Base-by-base conservation (phyloP, 202 grass and related monocot genomes). In the Schoenoplectus tabernaemontani region DNA sequence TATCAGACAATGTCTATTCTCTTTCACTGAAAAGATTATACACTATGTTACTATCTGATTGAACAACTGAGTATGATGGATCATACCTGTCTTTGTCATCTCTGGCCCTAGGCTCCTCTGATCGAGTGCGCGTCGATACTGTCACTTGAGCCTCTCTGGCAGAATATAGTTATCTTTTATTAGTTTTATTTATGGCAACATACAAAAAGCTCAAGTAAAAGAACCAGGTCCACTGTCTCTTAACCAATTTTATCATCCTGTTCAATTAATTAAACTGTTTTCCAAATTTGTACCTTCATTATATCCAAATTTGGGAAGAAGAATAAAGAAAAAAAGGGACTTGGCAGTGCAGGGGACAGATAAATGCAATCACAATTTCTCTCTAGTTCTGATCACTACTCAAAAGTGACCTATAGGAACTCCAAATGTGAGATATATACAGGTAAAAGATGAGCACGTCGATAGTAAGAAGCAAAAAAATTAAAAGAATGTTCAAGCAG, bases 71-170 rank as follows among this genome's bases (percentile, higher is more conserved):
- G 23, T 32, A 22, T 59, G 82, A 51, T 3, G 30, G 73, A 42
- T 46, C 33, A 57, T 83, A 94, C 91, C 87, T 77, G 59, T 91
- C 92, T 34, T 84, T 76, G 78, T 71, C 64, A 80, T 86, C 83
- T 77, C 81, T 89, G 9, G 53, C 7, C 68, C 79, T 91, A 81
- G 87, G 81, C 53, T 95, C 89, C 82, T 91, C 89, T 59, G 89
- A 89, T 82, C 81, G 85, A 70, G 83, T 83, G 32, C 56, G 80
- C 3, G 59, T 87, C 57, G 83, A 82, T 73, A 79, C 50, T 84
- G 37, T 34, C 34, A 83, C 81, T 8, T 85, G 88, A 50, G 82
- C 89, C 51, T 89, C 92, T 78, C 92, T 89, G 83, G 58, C 59
- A 65, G 8, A 78, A 62, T 24, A 78, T 17, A 64, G 36, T 34